These are phyloP conservation scores for Scolecobasidium constrictum DNA, from an alignment of 2,329 filamentous ascomycete genomes.

Conservation along the genomic window DNA sequence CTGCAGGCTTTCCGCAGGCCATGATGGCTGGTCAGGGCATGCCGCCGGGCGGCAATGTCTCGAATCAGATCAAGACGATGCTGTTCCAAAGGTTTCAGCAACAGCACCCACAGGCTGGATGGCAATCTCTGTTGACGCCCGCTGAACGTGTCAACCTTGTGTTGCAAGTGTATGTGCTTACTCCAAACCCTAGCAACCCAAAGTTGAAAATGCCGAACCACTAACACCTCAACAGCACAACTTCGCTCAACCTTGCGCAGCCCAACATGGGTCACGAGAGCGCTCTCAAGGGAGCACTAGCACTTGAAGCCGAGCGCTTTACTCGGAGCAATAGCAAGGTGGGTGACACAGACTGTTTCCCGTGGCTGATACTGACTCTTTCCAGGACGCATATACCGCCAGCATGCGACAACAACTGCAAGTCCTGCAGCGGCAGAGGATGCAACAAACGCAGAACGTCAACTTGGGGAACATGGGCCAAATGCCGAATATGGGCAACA, in stretches of 20 bases:
- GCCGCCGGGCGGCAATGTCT: background rate
- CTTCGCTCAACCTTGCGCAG: background rate
- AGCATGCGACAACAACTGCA: constrained; percentile 1
- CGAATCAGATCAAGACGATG: background rate
- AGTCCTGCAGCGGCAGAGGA: background rate
- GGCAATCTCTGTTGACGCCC: background rate
- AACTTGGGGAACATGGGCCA: background rate
- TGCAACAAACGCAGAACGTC: background rate
- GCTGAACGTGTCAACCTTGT: background rate
- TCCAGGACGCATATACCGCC: background rate
- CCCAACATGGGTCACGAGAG: background rate
- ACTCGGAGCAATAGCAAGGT: background rate
- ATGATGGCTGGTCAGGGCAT: background rate
- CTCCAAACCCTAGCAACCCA: background rate
- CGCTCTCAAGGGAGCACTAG: background rate
- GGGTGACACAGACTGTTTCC: no score
- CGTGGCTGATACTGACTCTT: no score
- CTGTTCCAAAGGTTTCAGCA: background rate
- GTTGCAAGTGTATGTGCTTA: background rate
- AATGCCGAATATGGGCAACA: background rate
- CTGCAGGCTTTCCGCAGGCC: background rate
- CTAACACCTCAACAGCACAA: no score
- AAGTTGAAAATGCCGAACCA: no score
- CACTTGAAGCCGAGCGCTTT: background rate
- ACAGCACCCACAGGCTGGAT: background rate